Base-by-base conservation (phyloP, 352 stramenopile species). In the Sclerospora graminicola region DNA sequence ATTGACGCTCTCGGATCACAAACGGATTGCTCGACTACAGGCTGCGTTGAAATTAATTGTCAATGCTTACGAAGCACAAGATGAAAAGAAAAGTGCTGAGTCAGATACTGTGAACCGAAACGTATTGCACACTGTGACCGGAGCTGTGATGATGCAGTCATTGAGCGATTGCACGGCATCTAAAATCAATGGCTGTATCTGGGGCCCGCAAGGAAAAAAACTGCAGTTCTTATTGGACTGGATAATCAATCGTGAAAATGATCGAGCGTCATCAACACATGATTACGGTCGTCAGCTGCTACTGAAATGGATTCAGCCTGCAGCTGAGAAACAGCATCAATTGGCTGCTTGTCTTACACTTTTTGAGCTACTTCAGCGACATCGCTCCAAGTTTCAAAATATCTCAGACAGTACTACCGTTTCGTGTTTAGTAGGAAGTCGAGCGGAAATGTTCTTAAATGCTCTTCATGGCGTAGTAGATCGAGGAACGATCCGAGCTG, bases 361-460 rank as follows among this genome's bases (percentile, higher is more conserved):
- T 13, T 83, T 84, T 40, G 76, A 86, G 45, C 38, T 89, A 6
- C 31, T 81, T 5, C 70, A 81, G 39, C 51, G 47, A n/a, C 48
- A 54, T 33, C 61, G 50, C 3, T 48, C 14, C 7, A 53, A 40
- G 11, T 26, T 66, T 40, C 16, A 21, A 39, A 42, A 3, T 13
- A 6, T 29, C 2, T 14, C 1, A 27, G 5, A 27, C 39, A 30
- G 6, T 41, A 44, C 4, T 9, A 16, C 18, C 6, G 40, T 13
- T 2, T 16, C 23, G 0, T 45, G 10, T 7, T 15, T 68, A 10
- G 32, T 64, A 11, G 45, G 26, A 15, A 20, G 45, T 36, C 45
- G 21, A 42, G 18, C 40, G 35, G 49, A 11, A 4, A 30, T 24
- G 5, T 64, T 43, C 29, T n/a, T 59, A 27, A 33, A 53, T 39